A percentile compares a stretch with the other conserved stretches of the same genome.
Conservation (phyloP, 2,329 filamentous ascomycete genomes). For the Alternaria postmessia region DNA sequence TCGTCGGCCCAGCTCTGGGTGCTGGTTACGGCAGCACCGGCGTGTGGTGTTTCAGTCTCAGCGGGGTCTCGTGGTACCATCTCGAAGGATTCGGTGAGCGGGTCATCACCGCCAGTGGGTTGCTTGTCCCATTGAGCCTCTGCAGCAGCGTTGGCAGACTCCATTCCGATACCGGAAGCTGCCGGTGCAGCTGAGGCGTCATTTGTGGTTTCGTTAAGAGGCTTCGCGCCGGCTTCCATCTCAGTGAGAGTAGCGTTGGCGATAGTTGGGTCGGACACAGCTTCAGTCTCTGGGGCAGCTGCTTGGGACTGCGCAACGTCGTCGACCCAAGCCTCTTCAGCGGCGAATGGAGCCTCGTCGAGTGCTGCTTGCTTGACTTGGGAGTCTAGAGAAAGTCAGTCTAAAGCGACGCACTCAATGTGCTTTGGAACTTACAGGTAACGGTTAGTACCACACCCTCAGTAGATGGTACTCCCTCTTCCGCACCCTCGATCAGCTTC, state of each 20-base stretch:
- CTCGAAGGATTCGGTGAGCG: conserved; percentile 74
- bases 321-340: conserved; percentile 60
- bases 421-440: conserved; percentile 68
- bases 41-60: conserved; percentile 74
- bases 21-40: conserved; percentile 63
- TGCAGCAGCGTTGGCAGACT: conserved; percentile 62
- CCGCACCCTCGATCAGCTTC: conserved; percentile 76
- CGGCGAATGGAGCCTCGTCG: conserved; percentile 62
- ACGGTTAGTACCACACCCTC: conserved; percentile 70
- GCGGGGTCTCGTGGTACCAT: conserved; percentile 75
- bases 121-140: conserved; percentile 73
- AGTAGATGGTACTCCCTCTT: conserved; percentile 72
- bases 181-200: conserved; percentile 41
- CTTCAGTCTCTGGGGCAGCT: conserved; percentile 45
- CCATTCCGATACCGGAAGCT: conserved; percentile 51
- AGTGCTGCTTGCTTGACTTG: conserved; percentile 64
- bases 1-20: conserved; percentile 86
- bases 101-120: conserved; percentile 56
- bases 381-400: conserved; percentile 56
- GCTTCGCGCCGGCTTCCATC: conserved; percentile 57
- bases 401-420: neutral
- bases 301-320: conserved; percentile 56
- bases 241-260: conserved; percentile 73
- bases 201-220: conserved; percentile 42
- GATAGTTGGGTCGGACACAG: conserved; percentile 70